Evolutionary conservation across 2,329 filamentous ascomycete species (phyloP).

Genomic region (Biscogniauxia mediterranea): DNA sequence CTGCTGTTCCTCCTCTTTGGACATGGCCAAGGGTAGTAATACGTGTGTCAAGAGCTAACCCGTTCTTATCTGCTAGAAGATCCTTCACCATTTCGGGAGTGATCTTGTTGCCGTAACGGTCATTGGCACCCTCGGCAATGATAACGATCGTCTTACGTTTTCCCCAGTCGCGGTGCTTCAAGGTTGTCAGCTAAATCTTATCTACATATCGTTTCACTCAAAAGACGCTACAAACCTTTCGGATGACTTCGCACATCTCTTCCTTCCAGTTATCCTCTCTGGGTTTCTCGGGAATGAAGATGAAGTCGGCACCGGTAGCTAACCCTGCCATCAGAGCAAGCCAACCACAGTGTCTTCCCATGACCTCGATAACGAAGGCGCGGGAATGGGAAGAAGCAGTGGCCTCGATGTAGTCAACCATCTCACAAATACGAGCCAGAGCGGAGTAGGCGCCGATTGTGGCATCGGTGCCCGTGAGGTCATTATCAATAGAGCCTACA

Average conservation of each 20-base stretch:
- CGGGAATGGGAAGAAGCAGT: slow-evolving; percentile 92
- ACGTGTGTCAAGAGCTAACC: slow-evolving; percentile 82
- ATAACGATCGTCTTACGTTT: slow-evolving; percentile 99
- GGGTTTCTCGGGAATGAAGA: slow-evolving; percentile 95
- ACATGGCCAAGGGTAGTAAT: slow-evolving; percentile 96
- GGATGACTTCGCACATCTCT: slow-evolving; percentile 79
- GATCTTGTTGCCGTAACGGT: slow-evolving; percentile 81
- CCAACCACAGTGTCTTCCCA: slow-evolving; percentile 98
- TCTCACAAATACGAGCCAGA: slow-evolving; percentile 87
- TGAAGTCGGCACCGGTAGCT: slow-evolving; percentile 90
- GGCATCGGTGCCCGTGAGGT: slow-evolving; percentile 93
- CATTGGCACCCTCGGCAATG: slow-evolving; percentile 90
- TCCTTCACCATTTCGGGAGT: slow-evolving; percentile 78
- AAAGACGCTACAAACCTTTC: slow-evolving; percentile 50
- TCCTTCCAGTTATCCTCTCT: slow-evolving; percentile 83
- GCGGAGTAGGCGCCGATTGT: slow-evolving; percentile 98
- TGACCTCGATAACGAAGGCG: slow-evolving; percentile 97
- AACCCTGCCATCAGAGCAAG: slow-evolving; percentile 94
- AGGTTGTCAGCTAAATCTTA: slow-evolving; percentile 16
- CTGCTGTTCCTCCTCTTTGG: slow-evolving; percentile 90
- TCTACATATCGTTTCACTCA: neutral
- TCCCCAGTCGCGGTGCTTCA: slow-evolving; percentile 77
- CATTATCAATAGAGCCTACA: slow-evolving; percentile 97
- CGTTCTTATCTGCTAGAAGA: slow-evolving; percentile 74
- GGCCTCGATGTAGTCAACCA: slow-evolving; percentile 95